Percentiles rank a stretch among this genome's conserved stretches.
These are phyloP conservation scores for Ilyonectria destructans DNA, from an alignment of 2,329 filamentous ascomycete species.

Conservation along the genomic window DNA sequence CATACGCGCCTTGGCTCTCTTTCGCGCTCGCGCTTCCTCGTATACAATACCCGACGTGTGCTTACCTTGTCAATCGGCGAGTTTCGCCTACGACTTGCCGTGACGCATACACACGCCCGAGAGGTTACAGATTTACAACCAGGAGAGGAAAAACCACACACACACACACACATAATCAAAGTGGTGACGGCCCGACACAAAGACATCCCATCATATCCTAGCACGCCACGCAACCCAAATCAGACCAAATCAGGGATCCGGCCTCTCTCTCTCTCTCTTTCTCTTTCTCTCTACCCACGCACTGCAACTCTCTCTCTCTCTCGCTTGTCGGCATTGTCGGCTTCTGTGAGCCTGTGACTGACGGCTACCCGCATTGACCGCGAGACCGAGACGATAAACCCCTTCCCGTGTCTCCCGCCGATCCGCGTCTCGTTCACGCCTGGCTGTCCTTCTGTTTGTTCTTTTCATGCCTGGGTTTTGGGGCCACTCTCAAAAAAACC, in stretches of 20 bases:
- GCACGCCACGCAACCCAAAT: conserved; percentile 17
- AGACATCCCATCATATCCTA: conserved; percentile 19
- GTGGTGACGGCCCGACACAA: conserved; percentile 12
- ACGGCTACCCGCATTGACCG: conserved; percentile 6
- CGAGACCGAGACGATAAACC: conserved; percentile 3
- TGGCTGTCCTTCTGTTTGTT: conserved; percentile 1
- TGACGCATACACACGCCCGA: conserved; percentile 19
- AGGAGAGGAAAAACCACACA: neutral
- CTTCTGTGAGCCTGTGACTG: neutral
- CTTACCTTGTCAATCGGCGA: conserved; percentile 8
- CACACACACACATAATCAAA: neutral
- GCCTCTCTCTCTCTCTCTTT: neutral
- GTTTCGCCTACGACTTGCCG: conserved; percentile 25
- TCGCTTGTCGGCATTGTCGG: neutral
- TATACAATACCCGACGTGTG: neutral
- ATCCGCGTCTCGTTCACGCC: conserved; percentile 4
- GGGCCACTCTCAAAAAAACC: conserved; percentile 13
- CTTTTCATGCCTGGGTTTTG: conserved; percentile 16
- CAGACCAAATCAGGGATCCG: neutral
- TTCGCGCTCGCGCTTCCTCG: neutral
- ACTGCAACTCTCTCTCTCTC: neutral
- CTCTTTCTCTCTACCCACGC: neutral
- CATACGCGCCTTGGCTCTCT: neutral
- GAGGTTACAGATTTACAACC: conserved; percentile 25
- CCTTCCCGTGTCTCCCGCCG: conserved; percentile 1